These are phyloP conservation scores for Hypoxylon sp. DNA, from an alignment of 2,329 filamentous ascomycete species.

Conservation along the genomic window DNA sequence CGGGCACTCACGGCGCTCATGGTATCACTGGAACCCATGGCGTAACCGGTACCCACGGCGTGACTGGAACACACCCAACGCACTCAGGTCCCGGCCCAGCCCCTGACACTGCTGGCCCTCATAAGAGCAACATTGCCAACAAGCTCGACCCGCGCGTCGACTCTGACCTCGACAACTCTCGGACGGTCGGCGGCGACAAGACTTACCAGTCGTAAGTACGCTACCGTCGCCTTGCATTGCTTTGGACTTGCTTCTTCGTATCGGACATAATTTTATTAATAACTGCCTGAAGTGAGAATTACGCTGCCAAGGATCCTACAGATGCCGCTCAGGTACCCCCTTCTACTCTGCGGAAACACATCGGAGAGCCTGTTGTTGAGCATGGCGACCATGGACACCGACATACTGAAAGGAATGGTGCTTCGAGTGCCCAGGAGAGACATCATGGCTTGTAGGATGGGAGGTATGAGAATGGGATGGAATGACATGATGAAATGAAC, in stretches of 20 bases:
- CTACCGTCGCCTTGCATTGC: constrained; percentile 11
- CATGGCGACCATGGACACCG: constrained; percentile 63
- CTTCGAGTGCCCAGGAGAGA: constrained; percentile 63
- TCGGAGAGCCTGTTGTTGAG: constrained; percentile 63
- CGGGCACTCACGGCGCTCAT: constrained; percentile 10
- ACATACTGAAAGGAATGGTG: constrained; percentile 63
- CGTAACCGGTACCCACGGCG: constrained; percentile 47
- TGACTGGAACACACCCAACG: constrained; percentile 28
- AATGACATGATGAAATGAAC: background rate
- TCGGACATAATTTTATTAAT: constrained; percentile 23
- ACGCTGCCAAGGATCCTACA: constrained; percentile 61
- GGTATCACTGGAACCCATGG: too few species aligned
- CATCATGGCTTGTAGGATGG: constrained; percentile 51
- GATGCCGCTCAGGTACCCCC: constrained; percentile 72
- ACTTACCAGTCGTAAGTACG: constrained; percentile 62
- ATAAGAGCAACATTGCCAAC: constrained; percentile 68
- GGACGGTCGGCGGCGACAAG: constrained; percentile 70
- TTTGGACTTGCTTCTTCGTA: background rate
- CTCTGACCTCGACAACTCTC: constrained; percentile 68
- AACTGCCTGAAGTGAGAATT: constrained; percentile 24
- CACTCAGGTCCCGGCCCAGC: constrained; percentile 56
- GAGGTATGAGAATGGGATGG: background rate
- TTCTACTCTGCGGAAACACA: constrained; percentile 64
- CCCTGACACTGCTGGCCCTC: constrained; percentile 65
- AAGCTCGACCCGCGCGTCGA: constrained; percentile 71